Conservation (phyloP, 257 asterid genomes). For the Ilex aquifolium region DNA sequence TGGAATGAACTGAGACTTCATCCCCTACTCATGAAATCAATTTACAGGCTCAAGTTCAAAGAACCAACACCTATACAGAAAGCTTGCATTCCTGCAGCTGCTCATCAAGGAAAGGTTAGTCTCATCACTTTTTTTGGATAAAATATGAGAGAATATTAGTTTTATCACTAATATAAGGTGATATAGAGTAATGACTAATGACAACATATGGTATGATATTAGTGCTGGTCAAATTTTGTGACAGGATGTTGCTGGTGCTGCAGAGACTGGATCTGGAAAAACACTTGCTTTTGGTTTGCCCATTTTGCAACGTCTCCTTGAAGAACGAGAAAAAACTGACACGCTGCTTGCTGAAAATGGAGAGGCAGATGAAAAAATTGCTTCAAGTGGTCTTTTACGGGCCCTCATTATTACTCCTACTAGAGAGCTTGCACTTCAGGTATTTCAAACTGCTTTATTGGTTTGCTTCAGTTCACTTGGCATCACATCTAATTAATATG, state of each 20-base stretch:
- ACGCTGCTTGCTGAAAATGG: conserved; percentile 41
- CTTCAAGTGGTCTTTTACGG: conserved; percentile 56
- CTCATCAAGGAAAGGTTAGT: conserved; percentile 96
- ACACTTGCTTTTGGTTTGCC: conserved; percentile 99
- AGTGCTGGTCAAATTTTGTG: conserved; percentile 23
- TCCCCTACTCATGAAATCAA: conserved; percentile 78
- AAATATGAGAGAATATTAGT: too few species aligned
- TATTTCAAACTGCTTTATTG: conserved; percentile 18
- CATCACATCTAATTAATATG: too few species aligned
- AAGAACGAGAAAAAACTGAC: conserved; percentile 76
- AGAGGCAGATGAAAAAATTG: conserved; percentile 51
- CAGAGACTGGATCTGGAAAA: conserved; percentile 99
- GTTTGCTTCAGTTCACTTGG: neutral
- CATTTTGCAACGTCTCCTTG: conserved; percentile 85
- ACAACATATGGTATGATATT: conserved; percentile 16
- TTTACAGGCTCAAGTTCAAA: conserved; percentile 69
- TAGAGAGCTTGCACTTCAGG: conserved; percentile 98
- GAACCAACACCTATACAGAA: conserved; percentile 93
- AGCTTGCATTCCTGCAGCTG: conserved; percentile 92
- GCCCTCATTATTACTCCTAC: conserved; percentile 94
- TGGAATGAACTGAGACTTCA: conserved; percentile 96
- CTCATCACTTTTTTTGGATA: too few species aligned
- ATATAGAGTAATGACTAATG: conserved; percentile 6
- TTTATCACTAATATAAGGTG: conserved; percentile 6
- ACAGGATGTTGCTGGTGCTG: conserved; percentile 98